These are phyloP conservation scores for Marvania coccoides DNA, from an alignment of 139 green algal species.

Conservation along the genomic window DNA sequence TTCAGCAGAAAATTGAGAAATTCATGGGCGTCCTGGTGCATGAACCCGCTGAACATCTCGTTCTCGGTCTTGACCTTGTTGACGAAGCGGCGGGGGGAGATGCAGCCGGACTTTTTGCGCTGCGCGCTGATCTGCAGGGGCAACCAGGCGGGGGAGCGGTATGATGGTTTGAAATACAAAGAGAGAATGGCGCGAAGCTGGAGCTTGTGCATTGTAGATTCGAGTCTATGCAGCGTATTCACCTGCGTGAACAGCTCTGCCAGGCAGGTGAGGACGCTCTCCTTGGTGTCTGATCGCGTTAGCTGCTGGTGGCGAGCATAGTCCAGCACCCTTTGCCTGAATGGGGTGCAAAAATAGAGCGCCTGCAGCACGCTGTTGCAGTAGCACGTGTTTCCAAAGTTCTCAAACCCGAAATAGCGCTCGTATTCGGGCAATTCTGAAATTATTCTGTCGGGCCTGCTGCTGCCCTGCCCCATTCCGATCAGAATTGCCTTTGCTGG, in stretches of 20 bases:
- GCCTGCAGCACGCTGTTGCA: slow-evolving; percentile 93
- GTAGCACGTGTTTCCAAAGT: slow-evolving; percentile 99
- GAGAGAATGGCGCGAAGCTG: neutral
- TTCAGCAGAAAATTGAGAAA: slow-evolving; percentile 97
- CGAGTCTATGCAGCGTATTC: neutral
- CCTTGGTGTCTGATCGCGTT: slow-evolving; percentile 35
- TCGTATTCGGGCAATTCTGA: slow-evolving; percentile 68
- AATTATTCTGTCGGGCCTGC: slow-evolving; percentile 36
- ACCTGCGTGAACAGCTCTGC: slow-evolving; percentile 84
- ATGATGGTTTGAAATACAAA: neutral
- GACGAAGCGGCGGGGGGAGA: slow-evolving; percentile 87
- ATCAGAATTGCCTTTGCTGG: no score
- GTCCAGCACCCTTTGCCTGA: slow-evolving; percentile 70
- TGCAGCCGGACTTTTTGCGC: slow-evolving; percentile 81
- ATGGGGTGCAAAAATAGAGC: slow-evolving; percentile 85
- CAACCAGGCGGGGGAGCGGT: neutral
- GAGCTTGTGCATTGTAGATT: neutral
- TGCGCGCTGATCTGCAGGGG: slow-evolving; percentile 65
- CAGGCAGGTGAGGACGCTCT: slow-evolving; percentile 86
- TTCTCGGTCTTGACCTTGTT: slow-evolving; percentile 87
- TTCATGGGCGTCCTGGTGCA: slow-evolving; percentile 98
- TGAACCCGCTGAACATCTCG: slow-evolving; percentile 91
- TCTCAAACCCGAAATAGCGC: slow-evolving; percentile 94
- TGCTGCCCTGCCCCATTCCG: slow-evolving; percentile 29
- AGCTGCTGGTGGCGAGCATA: slow-evolving; percentile 47